phyloP scores from a whole-genome alignment of 345 rosid species.

The Gynandropsis gynandra region DNA sequence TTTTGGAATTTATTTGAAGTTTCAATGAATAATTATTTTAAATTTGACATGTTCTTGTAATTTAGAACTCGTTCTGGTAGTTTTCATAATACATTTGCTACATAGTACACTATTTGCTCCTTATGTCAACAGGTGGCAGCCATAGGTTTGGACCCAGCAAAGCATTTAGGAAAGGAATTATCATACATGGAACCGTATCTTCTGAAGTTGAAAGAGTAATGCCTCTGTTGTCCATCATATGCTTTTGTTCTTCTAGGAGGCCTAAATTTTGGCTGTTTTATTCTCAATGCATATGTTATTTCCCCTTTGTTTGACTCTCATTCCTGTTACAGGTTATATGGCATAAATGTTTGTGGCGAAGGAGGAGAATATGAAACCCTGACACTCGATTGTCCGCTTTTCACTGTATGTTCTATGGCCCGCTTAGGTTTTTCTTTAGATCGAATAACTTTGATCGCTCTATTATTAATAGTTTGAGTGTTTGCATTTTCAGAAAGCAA shows the following conservation, averaged over 20 bases:
- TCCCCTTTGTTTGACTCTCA: too few species aligned
- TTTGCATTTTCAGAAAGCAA: conserved; percentile 46
- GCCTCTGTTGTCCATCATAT: conserved; percentile 15
- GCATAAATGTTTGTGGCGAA: conserved; percentile 94
- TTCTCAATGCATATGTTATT: conserved; percentile 10
- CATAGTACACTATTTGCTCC: neutral
- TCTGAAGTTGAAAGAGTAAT: conserved; percentile 84
- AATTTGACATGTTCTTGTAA: neutral
- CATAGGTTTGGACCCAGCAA: conserved; percentile 79
- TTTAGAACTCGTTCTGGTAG: neutral
- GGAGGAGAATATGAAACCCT: conserved; percentile 97
- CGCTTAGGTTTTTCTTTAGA: neutral
- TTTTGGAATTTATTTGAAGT: too few species aligned
- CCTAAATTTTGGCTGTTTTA: neutral
- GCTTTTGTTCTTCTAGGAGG: conserved; percentile 1
- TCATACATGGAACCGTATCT: conserved; percentile 58
- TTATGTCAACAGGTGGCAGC: conserved; percentile 68
- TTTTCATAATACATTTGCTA: neutral
- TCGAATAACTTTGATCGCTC: neutral
- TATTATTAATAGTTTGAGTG: conserved; percentile 4
- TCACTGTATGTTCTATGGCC: conserved; percentile 44
- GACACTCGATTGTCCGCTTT: conserved; percentile 95
- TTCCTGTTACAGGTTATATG: conserved; percentile 53
- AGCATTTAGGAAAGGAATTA: conserved; percentile 88
- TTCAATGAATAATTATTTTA: neutral